These are phyloP conservation scores for Candida easanensis DNA, from an alignment of 805 yeast genomes.

Conservation along the genomic window DNA sequence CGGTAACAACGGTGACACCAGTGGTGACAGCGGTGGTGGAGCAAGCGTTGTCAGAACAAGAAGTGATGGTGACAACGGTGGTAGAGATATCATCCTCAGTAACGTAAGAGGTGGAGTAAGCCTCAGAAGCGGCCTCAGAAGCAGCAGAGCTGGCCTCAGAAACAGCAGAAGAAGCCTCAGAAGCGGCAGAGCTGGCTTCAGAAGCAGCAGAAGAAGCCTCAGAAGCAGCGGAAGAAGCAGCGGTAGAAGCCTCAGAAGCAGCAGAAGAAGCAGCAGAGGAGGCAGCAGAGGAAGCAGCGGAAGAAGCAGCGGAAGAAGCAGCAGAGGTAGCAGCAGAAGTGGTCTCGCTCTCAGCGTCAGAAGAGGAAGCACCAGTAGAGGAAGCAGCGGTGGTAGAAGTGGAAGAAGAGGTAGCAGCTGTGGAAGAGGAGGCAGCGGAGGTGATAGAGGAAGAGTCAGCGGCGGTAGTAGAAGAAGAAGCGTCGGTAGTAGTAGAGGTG, in stretches of 20 bases:
- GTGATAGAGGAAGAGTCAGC: slow-evolving; percentile 14
- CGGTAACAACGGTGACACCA: slow-evolving; percentile 17
- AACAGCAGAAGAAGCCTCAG: too few relatives aligned
- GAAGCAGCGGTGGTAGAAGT: background rate
- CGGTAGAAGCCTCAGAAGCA: background rate
- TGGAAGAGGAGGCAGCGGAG: slow-evolving; percentile 5
- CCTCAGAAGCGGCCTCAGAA: slow-evolving; percentile 2
- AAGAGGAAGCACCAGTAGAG: background rate
- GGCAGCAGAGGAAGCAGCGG: slow-evolving; percentile 6
- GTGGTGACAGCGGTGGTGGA: slow-evolving; percentile 29
- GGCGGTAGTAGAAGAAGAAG: background rate
- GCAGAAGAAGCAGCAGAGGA: slow-evolving; percentile 4
- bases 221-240: slow-evolving; percentile 7
- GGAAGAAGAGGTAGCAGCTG: background rate
- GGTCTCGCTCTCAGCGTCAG: background rate
- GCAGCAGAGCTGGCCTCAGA: background rate
- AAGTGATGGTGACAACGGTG: slow-evolving; percentile 8
- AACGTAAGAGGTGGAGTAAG: slow-evolving; percentile 19
- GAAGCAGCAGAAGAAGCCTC: slow-evolving; percentile 1
- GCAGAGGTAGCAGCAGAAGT: slow-evolving; percentile 2
- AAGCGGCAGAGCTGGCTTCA: background rate
- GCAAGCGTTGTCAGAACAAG: slow-evolving; percentile 5
- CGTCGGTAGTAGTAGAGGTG: background rate
- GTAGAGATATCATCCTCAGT: slow-evolving; percentile 10
- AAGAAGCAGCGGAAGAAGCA: slow-evolving; percentile 5